Percentiles rank a stretch among this genome's conserved stretches.
Conservation (phyloP, 2,329 filamentous ascomycete species). For the Chaetomiaceae sp. region DNA sequence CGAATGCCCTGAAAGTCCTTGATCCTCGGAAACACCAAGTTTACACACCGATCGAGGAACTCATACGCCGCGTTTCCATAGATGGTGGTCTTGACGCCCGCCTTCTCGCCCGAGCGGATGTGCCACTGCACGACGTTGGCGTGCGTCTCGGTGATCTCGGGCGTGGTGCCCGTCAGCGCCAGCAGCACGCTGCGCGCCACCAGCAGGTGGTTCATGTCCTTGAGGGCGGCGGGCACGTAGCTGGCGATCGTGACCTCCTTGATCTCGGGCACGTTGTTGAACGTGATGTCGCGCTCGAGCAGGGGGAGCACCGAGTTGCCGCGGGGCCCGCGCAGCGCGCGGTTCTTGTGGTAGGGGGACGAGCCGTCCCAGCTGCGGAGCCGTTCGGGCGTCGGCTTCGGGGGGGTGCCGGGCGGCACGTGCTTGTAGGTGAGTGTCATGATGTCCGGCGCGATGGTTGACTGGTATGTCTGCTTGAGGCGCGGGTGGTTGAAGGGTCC, state of each 20-base stretch:
- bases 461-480: slow-evolving; percentile 82
- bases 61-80: slow-evolving; percentile 77
- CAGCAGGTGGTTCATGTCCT: slow-evolving; percentile 69
- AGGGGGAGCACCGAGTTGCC: slow-evolving; percentile 67
- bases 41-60: slow-evolving; percentile 84
- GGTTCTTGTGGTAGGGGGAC: slow-evolving; percentile 90
- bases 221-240: slow-evolving; percentile 61
- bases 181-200: slow-evolving; percentile 80
- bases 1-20: slow-evolving; percentile 82
- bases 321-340: slow-evolving; percentile 75
- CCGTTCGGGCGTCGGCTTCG: slow-evolving; percentile 50
- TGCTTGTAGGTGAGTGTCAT: slow-evolving; percentile 86
- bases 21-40: slow-evolving; percentile 86
- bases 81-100: slow-evolving; percentile 72
- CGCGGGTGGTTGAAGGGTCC: slow-evolving; percentile 87
- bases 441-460: slow-evolving; percentile 79
- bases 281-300: slow-evolving; percentile 67
- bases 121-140: slow-evolving; percentile 69
- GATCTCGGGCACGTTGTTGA: slow-evolving; percentile 79
- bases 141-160: slow-evolving; percentile 62
- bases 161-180: slow-evolving; percentile 73
- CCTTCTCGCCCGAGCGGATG: slow-evolving; percentile 62
- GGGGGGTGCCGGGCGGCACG: slow-evolving; percentile 66
- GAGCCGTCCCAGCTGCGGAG: slow-evolving; percentile 82
- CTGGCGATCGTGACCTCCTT: slow-evolving; percentile 74